Base-by-base conservation (phyloP, 768 basidiomycete species). In the Porphyrellus cyaneotinctus region DNA sequence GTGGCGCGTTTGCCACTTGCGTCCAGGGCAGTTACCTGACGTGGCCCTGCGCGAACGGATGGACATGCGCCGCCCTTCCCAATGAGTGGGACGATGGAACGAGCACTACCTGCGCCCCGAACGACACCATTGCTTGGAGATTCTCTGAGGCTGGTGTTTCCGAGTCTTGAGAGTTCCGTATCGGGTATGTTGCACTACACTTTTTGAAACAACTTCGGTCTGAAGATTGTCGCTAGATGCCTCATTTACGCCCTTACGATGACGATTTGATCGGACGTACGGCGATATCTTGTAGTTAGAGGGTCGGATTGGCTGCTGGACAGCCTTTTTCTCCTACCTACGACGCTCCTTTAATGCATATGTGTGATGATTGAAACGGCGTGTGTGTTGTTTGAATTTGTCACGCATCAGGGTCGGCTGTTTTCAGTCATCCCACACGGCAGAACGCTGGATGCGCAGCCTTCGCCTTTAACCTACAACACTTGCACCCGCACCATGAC, bases 401-500 rank as follows among this genome's bases (percentile, higher is more conserved):
- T 28, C 5, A 28, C 26, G 26, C 26, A 26, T 43, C 45, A 46
- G 32, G 22, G 6, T 52, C 37, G 28, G 37, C 24, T 44, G 36
- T 44, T 59, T 47, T 43, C 14, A 13, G 31, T 20, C 50, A 35
- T 56, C 41, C 39, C 58, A 51, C 49, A 43, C 53, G 26, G n/a
- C 47, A 13, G n/a, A n/a, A 49, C 51, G 23, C 13, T 54, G 52
- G 23, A 49, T 51, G 54, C 62, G 52, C 63, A 64, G 61, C 42
- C n/a, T 55, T 63, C 39, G 43, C 15, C 11, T 26, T 37, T 58
- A 68, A 63, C 64, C 59, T 56, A 63, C 54, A 58, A 52, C 63
- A 52, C 62, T 42, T 18, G 28, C 49, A 35, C 22, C 52, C 30
- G 26, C 57, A 54, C 49, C 44, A 80, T 79, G 79, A 56, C 77